Conservation (phyloP, 2,329 filamentous ascomycete species). For the Ambrosiella xylebori region DNA sequence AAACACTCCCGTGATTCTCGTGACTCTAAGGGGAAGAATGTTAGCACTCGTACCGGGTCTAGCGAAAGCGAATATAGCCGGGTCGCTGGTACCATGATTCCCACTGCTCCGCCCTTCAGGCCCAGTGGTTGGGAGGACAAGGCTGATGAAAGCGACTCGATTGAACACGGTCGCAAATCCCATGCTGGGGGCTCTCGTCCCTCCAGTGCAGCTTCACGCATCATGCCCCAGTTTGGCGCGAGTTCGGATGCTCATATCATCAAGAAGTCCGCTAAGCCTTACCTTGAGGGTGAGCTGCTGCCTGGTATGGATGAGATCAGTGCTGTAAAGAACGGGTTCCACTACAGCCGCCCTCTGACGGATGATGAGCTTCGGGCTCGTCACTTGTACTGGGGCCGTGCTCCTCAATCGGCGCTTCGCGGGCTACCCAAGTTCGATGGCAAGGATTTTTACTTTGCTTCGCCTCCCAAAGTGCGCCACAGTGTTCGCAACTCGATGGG, state of each 20-base stretch:
- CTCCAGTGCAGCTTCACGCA: neutral
- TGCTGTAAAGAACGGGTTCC: slow-evolving; percentile 30
- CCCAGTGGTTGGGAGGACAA: slow-evolving; percentile 2
- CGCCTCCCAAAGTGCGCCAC: slow-evolving; percentile 27
- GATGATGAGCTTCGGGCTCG: slow-evolving; percentile 41
- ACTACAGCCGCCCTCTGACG: slow-evolving; percentile 39
- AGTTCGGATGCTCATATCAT: slow-evolving; percentile 2
- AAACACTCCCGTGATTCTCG: neutral
- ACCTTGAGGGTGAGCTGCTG: slow-evolving; percentile 37
- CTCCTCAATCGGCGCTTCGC: slow-evolving; percentile 30
- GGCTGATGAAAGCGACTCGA: neutral
- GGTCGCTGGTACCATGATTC: slow-evolving; percentile 2
- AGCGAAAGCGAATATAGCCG: slow-evolving; percentile 5
- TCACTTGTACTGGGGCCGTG: slow-evolving; percentile 42
- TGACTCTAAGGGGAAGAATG: slow-evolving; percentile 1
- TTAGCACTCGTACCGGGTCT: slow-evolving; percentile 4
- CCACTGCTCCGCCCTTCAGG: slow-evolving; percentile 9
- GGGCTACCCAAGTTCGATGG: slow-evolving; percentile 48
- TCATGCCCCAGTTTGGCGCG: neutral
- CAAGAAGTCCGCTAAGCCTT: slow-evolving; percentile 23
- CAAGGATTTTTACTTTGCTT: slow-evolving; percentile 45
- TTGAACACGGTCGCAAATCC: neutral
- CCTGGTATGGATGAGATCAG: slow-evolving; percentile 25
- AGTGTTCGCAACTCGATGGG: slow-evolving; percentile 2
- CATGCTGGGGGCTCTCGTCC: neutral